Percentiles rank a stretch among this genome's conserved stretches.
These are phyloP conservation scores for Peribolospora kevripleyi DNA, from an alignment of 768 basidiomycete genomes.

Conservation along the genomic window DNA sequence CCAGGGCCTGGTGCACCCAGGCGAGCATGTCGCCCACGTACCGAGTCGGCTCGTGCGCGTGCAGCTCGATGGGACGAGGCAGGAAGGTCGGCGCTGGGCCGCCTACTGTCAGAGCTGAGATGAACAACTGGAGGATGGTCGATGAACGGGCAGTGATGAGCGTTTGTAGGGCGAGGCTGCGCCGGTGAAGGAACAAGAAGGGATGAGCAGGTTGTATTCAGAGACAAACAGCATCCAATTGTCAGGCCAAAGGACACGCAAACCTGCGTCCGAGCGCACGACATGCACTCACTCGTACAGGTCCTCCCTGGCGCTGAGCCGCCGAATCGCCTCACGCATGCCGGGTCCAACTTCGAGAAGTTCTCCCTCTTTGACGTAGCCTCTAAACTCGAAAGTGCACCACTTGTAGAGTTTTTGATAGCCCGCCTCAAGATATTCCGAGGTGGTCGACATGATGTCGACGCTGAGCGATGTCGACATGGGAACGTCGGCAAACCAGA, in stretches of 20 bases:
- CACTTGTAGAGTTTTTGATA: slow-evolving; percentile 74
- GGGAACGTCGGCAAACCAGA: background rate
- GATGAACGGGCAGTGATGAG: slow-evolving; percentile 64
- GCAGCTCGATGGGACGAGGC: slow-evolving; percentile 82
- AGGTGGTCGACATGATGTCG: slow-evolving; percentile 69
- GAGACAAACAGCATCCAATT: background rate
- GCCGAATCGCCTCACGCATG: slow-evolving; percentile 45
- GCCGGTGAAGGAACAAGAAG: background rate
- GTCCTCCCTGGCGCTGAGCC: slow-evolving; percentile 55
- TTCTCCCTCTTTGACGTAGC: slow-evolving; percentile 29
- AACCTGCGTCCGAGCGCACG: background rate
- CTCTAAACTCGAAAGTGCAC: slow-evolving; percentile 60
- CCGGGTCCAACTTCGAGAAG: slow-evolving; percentile 38
- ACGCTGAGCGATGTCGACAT: slow-evolving; percentile 25
- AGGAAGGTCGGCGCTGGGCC: slow-evolving; percentile 38
- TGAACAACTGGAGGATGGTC: slow-evolving; percentile 54
- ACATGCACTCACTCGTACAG: slow-evolving; percentile 36
- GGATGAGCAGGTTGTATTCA: slow-evolving; percentile 12
- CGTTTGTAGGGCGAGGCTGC: slow-evolving; percentile 45
- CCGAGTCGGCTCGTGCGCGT: slow-evolving; percentile 87
- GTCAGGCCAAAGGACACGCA: background rate
- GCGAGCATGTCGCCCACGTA: slow-evolving; percentile 98
- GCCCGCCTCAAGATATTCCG: slow-evolving; percentile 59
- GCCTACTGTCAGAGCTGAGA: slow-evolving; percentile 67
- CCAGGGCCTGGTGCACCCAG: slow-evolving; percentile 91